Evolutionary conservation across 352 stramenopile species (phyloP), one percentile per base, ranked within the genome.

Genomic region (Phytopythium helicoides): DNA sequence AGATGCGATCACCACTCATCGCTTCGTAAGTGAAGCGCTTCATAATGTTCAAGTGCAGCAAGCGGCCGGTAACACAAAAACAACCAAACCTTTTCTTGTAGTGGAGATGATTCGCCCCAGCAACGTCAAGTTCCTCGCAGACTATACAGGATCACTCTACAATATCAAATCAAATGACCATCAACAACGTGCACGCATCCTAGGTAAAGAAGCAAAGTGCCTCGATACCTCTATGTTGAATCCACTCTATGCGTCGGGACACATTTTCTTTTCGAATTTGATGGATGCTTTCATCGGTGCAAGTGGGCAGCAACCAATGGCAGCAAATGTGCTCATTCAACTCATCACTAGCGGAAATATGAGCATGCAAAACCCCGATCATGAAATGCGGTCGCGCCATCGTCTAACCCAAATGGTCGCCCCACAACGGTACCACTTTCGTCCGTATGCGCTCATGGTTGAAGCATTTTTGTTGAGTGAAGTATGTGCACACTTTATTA

Each of bases 231-330:
- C 68, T 0, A 73, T 89, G 25, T 78, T 85, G 52, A 79, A 58
- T 7, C 68, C 76, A 6, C 48, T 87, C 1, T 89, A 86, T 40
- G 66, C 76, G 16, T 79, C 74, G 1, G 79, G 81, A 0, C 72
- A 88, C 50, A 76, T 92, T 40, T 86, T 76, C 54, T 87, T 90
- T 31, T 79, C 79, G 2, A 89, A 92, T 46, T 64, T 86, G 31
- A 71, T 87, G 60, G 79, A 92, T 48, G 71, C 81, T 16, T 53
- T 92, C 18, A 68, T 90, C 22, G 79, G 78, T 0, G 76, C 68
- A 3, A 81, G 73, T 12, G 84, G 76, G 1, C 75, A 85, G 37
- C 68, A 88, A 39, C 54, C 73, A 31, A 71, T 76, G 7, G 58
- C 88, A 15, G 86, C 89, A 35, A 80, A 86, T 22, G 81, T 92